Evolutionary conservation across 1,284 basidiomycete genomes (phyloP), one percentile per base, ranked within the genome.

Genomic region (Flammula alnicola): DNA sequence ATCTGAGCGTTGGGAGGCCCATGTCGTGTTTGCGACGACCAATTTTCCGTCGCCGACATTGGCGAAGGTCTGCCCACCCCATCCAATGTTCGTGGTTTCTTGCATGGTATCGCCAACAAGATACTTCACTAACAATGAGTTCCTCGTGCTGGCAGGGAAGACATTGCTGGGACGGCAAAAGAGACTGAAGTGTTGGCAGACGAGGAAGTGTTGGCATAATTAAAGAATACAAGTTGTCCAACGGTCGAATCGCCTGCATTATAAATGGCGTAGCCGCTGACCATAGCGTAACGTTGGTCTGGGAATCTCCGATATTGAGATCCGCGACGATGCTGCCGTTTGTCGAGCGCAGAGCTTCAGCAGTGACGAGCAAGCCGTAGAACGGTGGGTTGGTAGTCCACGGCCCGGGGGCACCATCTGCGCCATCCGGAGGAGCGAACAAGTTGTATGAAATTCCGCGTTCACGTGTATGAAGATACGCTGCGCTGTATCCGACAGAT

Each of bases 221-320:
- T 89, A 72, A 88, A 81, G 32, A 89, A 65, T 4, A 80, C 79
- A 3, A 83, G 60, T 54, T 66, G 77, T 61, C 59, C 69, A 51
- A 66, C 72, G 52, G 60, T 65, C 22, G 61, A 63, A 52, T 73
- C 69, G 25, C 46, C 35, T 6, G 73, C 69, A 48, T 79, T 72
- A 66, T 85, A 86, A 16, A 88, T 67, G 3, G 78, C 81, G 62
- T 89, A 89, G 0, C 77, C 81, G 1, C 80, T 81, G 29, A 65
- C 61, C 2, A 68, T 68, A 12, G 66, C 61, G 30, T 60, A 3
- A 63, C 64, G 55, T 76, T 72, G 19, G 64, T 65, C 54, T 59
- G 68, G 17, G 73, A 74, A 48, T 69, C 67, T 36, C 66, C 62
- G 41, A 78, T 54, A 58, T 78, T 66, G 25, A 85, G 67, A 59